A percentile compares a stretch with the other conserved stretches of the same genome.
Conservation (phyloP, 805 yeast genomes). For the Yamadazyma scolyti region DNA sequence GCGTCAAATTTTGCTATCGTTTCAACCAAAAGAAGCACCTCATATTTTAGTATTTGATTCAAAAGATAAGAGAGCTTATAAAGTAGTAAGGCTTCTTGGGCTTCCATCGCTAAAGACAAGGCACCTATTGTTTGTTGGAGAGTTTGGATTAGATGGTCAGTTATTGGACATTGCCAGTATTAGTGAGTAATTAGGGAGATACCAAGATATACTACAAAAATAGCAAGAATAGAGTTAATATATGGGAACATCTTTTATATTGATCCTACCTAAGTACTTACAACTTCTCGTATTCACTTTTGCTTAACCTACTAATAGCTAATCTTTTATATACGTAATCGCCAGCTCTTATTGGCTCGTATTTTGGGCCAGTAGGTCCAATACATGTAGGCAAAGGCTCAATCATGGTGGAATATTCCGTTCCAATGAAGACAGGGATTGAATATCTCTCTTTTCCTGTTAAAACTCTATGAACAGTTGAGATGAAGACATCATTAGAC, state of each 20-base stretch:
- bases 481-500: conserved; percentile 12
- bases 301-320: conserved; percentile 9
- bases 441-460: conserved; percentile 12
- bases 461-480: conserved; percentile 11
- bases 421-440: conserved; percentile 12
- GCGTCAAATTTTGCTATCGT: conserved; percentile 2
- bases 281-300: conserved; percentile 10
- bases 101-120: conserved; percentile 1
- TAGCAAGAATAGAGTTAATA: too few relatives aligned
- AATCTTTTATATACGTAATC: conserved; percentile 12
- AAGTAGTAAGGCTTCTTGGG: conserved; percentile 3
- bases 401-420: conserved; percentile 9
- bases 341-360: conserved; percentile 11
- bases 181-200: too few relatives aligned
- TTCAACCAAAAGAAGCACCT: conserved; percentile 7
- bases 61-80: background rate
- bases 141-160: conserved; percentile 7
- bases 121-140: background rate
- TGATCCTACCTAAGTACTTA: too few relatives aligned
- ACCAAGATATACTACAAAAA: too few relatives aligned
- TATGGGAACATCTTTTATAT: too few relatives aligned
- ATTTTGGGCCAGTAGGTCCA: conserved; percentile 8
- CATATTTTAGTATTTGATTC: conserved; percentile 2
- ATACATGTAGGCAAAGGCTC: conserved; percentile 10
- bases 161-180: conserved; percentile 6